A percentile compares a stretch with the other conserved stretches of the same genome.
These are phyloP conservation scores for Metschnikowia continentalis DNA, from an alignment of 805 yeast species.

Conservation along the genomic window DNA sequence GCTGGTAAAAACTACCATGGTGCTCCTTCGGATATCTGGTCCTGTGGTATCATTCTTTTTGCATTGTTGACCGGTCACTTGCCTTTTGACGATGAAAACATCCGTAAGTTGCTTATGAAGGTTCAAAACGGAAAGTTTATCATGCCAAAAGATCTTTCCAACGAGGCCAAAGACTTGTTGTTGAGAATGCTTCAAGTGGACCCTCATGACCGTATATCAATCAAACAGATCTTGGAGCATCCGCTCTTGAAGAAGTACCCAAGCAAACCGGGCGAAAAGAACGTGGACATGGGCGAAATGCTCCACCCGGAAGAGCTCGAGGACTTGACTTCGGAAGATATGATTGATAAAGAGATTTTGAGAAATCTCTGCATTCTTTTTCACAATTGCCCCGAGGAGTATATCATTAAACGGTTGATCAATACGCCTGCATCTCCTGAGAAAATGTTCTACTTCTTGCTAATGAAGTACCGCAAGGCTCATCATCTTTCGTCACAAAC, in stretches of 20 bases:
- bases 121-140: slow-evolving; percentile 86
- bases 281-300: not conserved
- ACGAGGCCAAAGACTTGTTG: slow-evolving; percentile 85
- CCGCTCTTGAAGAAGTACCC: slow-evolving; percentile 79
- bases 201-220: slow-evolving; percentile 74
- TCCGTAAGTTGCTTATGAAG: slow-evolving; percentile 77
- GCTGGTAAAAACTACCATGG: slow-evolving; percentile 95
- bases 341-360: slow-evolving; percentile 69
- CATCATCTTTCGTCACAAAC: slow-evolving; percentile 35
- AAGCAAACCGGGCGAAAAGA: slow-evolving; percentile 20
- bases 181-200: slow-evolving; percentile 75
- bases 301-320: slow-evolving; percentile 6
- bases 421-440: slow-evolving; percentile 63
- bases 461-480: slow-evolving; percentile 69
- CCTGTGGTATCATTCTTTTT: slow-evolving; percentile 92
- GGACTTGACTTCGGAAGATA: slow-evolving; percentile 29
- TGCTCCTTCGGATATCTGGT: slow-evolving; percentile 96
- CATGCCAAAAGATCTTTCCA: slow-evolving; percentile 75
- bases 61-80: slow-evolving; percentile 92
- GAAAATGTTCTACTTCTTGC: slow-evolving; percentile 73
- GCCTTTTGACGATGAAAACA: slow-evolving; percentile 96
- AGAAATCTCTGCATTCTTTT: slow-evolving; percentile 74
- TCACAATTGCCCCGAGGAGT: slow-evolving; percentile 65
- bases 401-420: slow-evolving; percentile 50
- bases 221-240: slow-evolving; percentile 72